These are phyloP conservation scores for Mentha longifolia DNA, from an alignment of 257 asterid species.

Conservation along the genomic window DNA sequence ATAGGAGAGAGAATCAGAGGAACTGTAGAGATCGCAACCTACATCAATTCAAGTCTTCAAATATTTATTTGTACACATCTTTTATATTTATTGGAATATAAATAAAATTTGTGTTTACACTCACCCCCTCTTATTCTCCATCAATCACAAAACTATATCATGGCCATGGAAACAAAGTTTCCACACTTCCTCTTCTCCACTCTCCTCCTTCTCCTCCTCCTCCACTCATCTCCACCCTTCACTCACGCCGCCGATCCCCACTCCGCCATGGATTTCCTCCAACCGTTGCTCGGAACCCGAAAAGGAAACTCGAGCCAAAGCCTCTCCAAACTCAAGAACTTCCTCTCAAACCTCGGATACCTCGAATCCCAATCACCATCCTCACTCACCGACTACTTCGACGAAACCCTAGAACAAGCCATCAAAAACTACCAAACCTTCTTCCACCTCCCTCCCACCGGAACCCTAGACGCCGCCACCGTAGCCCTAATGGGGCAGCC, in stretches of 20 bases:
- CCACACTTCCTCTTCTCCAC: not conserved
- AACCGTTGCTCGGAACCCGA: slow-evolving; percentile 20
- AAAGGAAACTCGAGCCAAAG: slow-evolving; percentile 25
- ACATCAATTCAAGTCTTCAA: too few relatives aligned
- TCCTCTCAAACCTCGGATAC: slow-evolving; percentile 38
- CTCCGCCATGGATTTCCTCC: slow-evolving; percentile 23
- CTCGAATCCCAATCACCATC: not conserved
- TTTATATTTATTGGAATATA: too few relatives aligned
- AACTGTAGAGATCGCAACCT: too few relatives aligned
- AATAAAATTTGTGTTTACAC: too few relatives aligned
- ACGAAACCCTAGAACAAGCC: slow-evolving; percentile 27
- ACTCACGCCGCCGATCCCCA: too few relatives aligned
- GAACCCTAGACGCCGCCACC: slow-evolving; percentile 31
- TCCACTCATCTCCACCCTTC: too few relatives aligned
- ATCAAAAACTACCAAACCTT: slow-evolving; percentile 25
- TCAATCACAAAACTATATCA: not conserved
- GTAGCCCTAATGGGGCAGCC: slow-evolving; percentile 10
- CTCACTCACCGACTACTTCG: slow-evolving; percentile 22
- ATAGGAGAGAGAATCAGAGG: too few relatives aligned
- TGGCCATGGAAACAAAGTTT: slow-evolving; percentile 10
- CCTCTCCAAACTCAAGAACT: slow-evolving; percentile 21
- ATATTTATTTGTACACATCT: too few relatives aligned
- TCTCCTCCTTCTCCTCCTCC: slow-evolving; percentile 20
- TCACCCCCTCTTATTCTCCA: too few relatives aligned
- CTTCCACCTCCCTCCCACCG: slow-evolving; percentile 31